Conservation (phyloP, 257 asterid genomes). For the Ophiorrhiza pumila region DNA sequence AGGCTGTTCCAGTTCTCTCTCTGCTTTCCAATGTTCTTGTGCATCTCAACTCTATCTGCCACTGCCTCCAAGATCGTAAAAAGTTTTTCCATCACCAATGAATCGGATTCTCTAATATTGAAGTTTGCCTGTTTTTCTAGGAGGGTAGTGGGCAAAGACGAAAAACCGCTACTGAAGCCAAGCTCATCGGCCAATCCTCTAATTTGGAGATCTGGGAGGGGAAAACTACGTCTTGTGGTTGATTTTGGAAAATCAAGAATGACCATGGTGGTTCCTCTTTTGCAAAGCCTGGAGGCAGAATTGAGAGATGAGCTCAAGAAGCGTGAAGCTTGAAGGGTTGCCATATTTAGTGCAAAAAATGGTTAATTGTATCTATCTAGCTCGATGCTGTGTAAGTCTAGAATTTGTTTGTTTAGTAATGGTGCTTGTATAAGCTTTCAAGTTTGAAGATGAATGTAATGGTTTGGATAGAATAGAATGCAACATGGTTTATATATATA, state of each 20-base stretch:
- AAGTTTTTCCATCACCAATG: conserved; percentile 22
- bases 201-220: conserved; percentile 3
- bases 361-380: background rate
- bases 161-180: background rate
- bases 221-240: background rate
- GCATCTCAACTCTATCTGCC: conserved; percentile 39
- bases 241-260: conserved; percentile 4
- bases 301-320: background rate
- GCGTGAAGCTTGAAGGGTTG: conserved; percentile 10
- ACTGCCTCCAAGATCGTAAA: conserved; percentile 35
- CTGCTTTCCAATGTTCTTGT: conserved; percentile 40
- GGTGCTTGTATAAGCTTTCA: background rate
- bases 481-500: background rate
- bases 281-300: background rate
- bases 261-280: background rate
- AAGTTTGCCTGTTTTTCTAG: conserved; percentile 1
- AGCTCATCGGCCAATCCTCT: conserved; percentile 11
- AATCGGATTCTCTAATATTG: background rate
- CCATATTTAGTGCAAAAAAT: conserved; percentile 1
- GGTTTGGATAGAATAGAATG: background rate
- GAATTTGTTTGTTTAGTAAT: background rate
- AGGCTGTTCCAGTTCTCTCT: conserved; percentile 41
- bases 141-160: background rate
- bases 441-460: background rate
- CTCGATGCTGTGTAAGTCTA: no score